phyloP scores from a whole-genome alignment of 805 yeast species.

The Torulaspora microellipsoides region DNA sequence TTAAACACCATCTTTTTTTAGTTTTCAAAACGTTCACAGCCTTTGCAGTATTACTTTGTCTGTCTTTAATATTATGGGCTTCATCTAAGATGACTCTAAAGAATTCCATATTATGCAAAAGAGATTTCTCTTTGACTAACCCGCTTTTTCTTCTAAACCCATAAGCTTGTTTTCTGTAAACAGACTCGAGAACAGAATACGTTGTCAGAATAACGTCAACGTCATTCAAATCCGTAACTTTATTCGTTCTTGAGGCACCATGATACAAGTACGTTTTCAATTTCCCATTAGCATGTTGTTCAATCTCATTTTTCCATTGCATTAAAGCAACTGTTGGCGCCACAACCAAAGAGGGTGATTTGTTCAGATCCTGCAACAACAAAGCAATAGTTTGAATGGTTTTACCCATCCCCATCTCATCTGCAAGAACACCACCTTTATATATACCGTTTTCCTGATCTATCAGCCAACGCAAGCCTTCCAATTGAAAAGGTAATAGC shows the following conservation, averaged over 20 bases:
- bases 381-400: conserved; percentile 94
- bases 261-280: conserved; percentile 72
- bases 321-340: conserved; percentile 98
- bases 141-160: conserved; percentile 78
- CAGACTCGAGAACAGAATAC: conserved; percentile 87
- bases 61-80: conserved; percentile 95
- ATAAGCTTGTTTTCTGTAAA: conserved; percentile 70
- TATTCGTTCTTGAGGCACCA: conserved; percentile 72
- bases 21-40: conserved; percentile 77
- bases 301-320: conserved; percentile 97
- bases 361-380: conserved; percentile 61
- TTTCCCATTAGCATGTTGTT: conserved; percentile 68
- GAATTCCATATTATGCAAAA: conserved; percentile 68
- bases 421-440: conserved; percentile 91
- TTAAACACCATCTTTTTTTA: conserved; percentile 79
- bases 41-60: conserved; percentile 88
- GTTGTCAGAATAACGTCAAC: conserved; percentile 83
- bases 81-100: conserved; percentile 90
- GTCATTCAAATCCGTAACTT: conserved; percentile 47
- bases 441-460: conserved; percentile 64
- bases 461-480: conserved; percentile 86
- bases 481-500: conserved; percentile 85
- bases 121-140: conserved; percentile 66
- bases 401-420: conserved; percentile 99
- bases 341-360: conserved; percentile 78